Percentiles rank a stretch among this genome's conserved stretches.
These are phyloP conservation scores for Silene vulgaris DNA, from an alignment of 179 eudicot species.

Conservation along the genomic window DNA sequence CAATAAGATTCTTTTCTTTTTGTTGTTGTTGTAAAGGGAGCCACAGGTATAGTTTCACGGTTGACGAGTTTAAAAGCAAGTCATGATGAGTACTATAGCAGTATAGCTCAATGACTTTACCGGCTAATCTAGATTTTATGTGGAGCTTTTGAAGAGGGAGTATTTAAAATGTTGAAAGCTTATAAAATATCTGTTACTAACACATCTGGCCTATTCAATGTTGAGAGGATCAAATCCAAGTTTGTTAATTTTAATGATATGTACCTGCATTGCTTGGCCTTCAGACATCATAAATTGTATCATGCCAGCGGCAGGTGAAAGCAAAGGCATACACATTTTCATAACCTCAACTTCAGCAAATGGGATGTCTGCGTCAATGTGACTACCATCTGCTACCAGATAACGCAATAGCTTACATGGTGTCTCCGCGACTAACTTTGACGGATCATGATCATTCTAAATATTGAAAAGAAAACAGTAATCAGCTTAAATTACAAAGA, in stretches of 20 bases:
- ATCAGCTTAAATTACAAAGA: constrained; percentile 16
- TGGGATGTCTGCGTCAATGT: constrained; percentile 92
- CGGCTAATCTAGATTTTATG: not conserved
- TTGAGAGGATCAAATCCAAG: not conserved
- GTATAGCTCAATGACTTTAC: not conserved
- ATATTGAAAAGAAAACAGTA: constrained; percentile 15
- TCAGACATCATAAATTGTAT: constrained; percentile 81
- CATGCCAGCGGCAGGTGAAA: constrained; percentile 91
- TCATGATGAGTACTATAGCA: not conserved
- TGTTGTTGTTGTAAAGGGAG: too few species aligned
- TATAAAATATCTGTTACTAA: constrained; percentile 4
- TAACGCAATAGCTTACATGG: constrained; percentile 94
- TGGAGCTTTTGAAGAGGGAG: not conserved
- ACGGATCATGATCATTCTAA: constrained; percentile 99
- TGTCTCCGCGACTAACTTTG: constrained; percentile 94
- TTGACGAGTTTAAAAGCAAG: not conserved
- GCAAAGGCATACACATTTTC: constrained; percentile 99
- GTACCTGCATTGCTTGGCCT: constrained; percentile 99
- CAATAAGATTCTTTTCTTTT: too few species aligned
- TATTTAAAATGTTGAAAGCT: not conserved
- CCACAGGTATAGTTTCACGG: not conserved
- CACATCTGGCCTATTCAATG: not conserved
- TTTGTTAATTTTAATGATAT: not conserved
- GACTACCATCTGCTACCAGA: constrained; percentile 80
- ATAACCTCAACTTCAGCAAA: constrained; percentile 99